Conservation (phyloP, 148 eudicot genomes). For the Amaranthus cruentus region DNA sequence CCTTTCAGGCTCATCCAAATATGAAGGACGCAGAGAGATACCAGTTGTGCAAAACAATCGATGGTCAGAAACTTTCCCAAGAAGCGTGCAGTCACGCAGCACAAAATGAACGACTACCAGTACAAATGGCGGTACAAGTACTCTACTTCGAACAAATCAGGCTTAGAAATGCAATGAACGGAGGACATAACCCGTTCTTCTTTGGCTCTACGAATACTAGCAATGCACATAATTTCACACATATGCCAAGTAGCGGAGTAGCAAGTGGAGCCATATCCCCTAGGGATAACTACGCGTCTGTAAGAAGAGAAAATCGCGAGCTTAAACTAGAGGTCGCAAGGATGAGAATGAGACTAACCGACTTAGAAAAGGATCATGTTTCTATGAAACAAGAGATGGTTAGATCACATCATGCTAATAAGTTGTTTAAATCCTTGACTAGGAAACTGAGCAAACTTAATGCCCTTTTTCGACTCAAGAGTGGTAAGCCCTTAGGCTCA, state of each 20-base stretch:
- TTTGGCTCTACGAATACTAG: constrained; percentile 19
- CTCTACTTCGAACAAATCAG: constrained; percentile 66
- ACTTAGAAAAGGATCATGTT: constrained; percentile 67
- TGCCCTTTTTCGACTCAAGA: too few species aligned
- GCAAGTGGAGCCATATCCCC: constrained; percentile 75
- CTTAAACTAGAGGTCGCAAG: constrained; percentile 74
- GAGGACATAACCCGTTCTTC: constrained; percentile 13
- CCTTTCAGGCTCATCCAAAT: constrained; percentile 51
- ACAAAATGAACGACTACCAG: constrained; percentile 67
- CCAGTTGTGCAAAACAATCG: constrained; percentile 56
- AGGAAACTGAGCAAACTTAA: too few species aligned
- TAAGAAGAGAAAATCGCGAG: constrained; percentile 72
- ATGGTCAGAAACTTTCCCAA: constrained; percentile 71
- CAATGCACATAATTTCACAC: constrained; percentile 45
- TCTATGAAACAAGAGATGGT: constrained; percentile 70
- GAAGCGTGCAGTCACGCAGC: constrained; percentile 84
- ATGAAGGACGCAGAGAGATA: constrained; percentile 43
- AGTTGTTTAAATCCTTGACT: too few species aligned
- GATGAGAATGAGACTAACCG: constrained; percentile 68
- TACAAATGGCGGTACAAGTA: constrained; percentile 57
- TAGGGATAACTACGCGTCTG: constrained; percentile 64
- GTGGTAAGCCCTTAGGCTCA: too few species aligned
- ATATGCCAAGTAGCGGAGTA: constrained; percentile 50
- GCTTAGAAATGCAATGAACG: constrained; percentile 43
- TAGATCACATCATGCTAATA: too few species aligned